phyloP scores from a whole-genome alignment of 352 stramenopile species.

The Globisporangium middletonii region DNA sequence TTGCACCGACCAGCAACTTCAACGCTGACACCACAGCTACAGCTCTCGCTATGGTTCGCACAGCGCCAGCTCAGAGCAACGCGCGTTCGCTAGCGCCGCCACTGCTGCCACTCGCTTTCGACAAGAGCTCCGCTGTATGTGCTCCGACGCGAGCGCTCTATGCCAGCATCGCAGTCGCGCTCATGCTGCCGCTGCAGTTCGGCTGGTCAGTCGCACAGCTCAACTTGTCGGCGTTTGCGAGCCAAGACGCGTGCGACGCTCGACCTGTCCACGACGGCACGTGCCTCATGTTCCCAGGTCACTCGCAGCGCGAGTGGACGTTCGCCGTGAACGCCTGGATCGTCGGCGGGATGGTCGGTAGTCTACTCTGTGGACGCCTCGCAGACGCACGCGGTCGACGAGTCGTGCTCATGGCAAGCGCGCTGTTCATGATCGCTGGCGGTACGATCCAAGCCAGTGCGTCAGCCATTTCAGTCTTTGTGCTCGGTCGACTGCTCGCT shows the following conservation, averaged over 20 bases:
- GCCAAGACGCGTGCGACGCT: conserved; percentile 23
- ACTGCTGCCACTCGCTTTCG: too few relatives aligned
- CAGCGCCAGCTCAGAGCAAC: too few relatives aligned
- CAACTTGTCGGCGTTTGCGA: conserved; percentile 36
- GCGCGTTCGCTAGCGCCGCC: too few relatives aligned
- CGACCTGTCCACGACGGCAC: conserved; percentile 17
- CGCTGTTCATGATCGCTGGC: conserved; percentile 29
- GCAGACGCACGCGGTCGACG: conserved; percentile 24
- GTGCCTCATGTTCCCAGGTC: conserved; percentile 32
- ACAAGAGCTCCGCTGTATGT: too few relatives aligned
- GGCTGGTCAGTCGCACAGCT: conserved; percentile 58
- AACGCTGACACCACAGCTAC: too few relatives aligned
- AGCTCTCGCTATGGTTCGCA: too few relatives aligned
- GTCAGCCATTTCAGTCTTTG: conserved; percentile 27
- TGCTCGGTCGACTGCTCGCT: conserved; percentile 27
- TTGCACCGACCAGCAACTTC: too few relatives aligned
- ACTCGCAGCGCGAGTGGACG: conserved; percentile 30
- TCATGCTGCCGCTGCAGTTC: conserved; percentile 25
- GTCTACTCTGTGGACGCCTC: conserved; percentile 19
- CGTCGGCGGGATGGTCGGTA: conserved; percentile 37
- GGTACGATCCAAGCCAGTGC: conserved; percentile 20
- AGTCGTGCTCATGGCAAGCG: conserved; percentile 8
- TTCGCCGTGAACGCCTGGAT: conserved; percentile 35
- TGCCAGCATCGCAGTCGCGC: not conserved
- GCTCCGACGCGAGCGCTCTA: not conserved